Evolutionary conservation across 2,329 filamentous ascomycete genomes (phyloP).

Genomic region (Ophiostoma himal-ulmi): DNA sequence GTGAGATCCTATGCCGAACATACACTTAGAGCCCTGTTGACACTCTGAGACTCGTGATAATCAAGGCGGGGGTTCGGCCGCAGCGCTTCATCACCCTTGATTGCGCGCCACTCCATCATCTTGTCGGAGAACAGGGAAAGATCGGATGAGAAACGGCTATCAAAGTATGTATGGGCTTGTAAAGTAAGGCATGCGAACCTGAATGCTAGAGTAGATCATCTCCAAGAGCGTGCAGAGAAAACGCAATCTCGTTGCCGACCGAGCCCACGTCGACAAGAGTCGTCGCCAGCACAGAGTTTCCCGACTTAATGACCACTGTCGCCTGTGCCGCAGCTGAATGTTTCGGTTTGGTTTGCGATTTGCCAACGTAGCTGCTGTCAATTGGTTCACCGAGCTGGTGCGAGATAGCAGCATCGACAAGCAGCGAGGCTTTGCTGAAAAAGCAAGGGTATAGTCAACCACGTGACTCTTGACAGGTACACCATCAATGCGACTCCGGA

Average conservation of each 20-base stretch:
- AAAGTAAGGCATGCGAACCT: too few species aligned
- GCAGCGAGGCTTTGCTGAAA: constrained; percentile 5
- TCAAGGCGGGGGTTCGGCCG: too few species aligned
- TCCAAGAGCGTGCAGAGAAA: neutral
- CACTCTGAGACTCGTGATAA: too few species aligned
- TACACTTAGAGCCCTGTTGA: too few species aligned
- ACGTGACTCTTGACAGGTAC: neutral
- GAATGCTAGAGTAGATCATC: too few species aligned
- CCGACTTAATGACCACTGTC: constrained; percentile 4
- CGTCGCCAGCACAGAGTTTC: neutral
- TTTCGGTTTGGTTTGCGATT: neutral
- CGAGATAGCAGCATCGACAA: neutral
- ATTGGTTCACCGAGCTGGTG: constrained; percentile 6
- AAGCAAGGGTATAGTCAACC: neutral
- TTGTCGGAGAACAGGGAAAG: too few species aligned
- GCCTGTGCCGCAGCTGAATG: neutral
- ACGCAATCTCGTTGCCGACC: constrained; percentile 1
- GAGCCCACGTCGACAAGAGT: neutral
- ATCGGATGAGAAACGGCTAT: too few species aligned
- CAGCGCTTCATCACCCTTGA: too few species aligned
- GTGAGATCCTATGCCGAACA: too few species aligned
- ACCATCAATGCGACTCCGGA: neutral
- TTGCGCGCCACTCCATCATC: too few species aligned
- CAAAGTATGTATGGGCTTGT: too few species aligned
- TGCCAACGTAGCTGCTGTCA: neutral